Base-by-base conservation (phyloP, 441 rosid genomes). In the Gossypium schwendimanii region DNA sequence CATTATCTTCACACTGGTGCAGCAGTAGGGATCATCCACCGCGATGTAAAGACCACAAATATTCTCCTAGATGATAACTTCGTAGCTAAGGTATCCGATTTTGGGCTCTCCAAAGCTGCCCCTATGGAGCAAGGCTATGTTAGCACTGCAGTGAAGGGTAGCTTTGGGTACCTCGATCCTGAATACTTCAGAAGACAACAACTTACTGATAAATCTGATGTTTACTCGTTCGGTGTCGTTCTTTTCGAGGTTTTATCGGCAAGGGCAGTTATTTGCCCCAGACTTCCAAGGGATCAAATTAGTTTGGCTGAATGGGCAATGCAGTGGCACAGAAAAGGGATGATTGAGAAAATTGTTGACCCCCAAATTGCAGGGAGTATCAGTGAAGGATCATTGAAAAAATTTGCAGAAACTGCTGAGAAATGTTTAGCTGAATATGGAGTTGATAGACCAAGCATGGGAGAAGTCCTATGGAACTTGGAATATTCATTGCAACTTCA, bases 381-480 rank as follows among this genome's bases (percentile, higher is more conserved):
- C 0, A 76, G 79, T 67, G 72, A 76, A 60, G 87, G 78, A 3
- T 86, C 91, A 1, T 52, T 87, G 55, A 81, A 72, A 68, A 88
- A 87, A 50, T 87, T 76, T 7, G 85, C 81, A 24, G 91, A 87
- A 76, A 88, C 89, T 6, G 89, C 89, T 0, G 87, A 85, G 84
- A 87, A 89, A 75, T 89, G 93, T 58, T 77, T 89, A 63, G 89
- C 88, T 0, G 89, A 89, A 78, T 76, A 85, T n/a, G 91, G 93
- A 9, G 87, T 84, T 6, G 91, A 87, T 73, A 73, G 89, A 73
- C 88, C 91, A 2, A 82, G 85, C 41, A 89, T 87, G 87, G 89
- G 88, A 45, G 91, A 86, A 81, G 90, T 87, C 33, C 68, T 89
- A 77, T 84, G 91, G 93, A 86, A 83, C 77, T 83, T 87, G 63